These are phyloP conservation scores for Calycina marina DNA, from an alignment of 2,329 filamentous ascomycete species.

Conservation along the genomic window DNA sequence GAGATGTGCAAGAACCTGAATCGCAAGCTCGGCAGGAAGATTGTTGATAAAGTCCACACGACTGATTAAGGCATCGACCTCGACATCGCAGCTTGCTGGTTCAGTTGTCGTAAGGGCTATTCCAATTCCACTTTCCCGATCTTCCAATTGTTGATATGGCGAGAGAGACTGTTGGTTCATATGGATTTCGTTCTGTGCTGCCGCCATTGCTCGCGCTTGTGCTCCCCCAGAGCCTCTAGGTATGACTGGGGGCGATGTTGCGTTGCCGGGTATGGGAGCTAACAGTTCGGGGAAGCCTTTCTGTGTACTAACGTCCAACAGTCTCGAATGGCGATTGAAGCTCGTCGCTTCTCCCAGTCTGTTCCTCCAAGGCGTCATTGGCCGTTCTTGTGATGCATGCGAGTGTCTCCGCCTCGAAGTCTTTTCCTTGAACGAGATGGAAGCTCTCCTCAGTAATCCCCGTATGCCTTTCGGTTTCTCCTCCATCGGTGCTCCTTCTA, in stretches of 20 bases:
- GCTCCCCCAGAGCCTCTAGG: slow-evolving; percentile 44
- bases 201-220: slow-evolving; percentile 42
- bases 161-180: slow-evolving; percentile 28
- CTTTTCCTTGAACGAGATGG: slow-evolving; percentile 17
- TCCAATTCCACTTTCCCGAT: slow-evolving; percentile 50
- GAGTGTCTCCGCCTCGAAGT: slow-evolving; percentile 18
- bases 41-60: slow-evolving; percentile 41
- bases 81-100: slow-evolving; percentile 19
- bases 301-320: slow-evolving; percentile 9
- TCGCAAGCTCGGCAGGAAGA: slow-evolving; percentile 42
- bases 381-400: slow-evolving; percentile 14
- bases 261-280: slow-evolving; percentile 22
- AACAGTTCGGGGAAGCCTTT: slow-evolving; percentile 13
- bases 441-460: slow-evolving; percentile 19
- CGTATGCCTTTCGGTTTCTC: too few relatives aligned
- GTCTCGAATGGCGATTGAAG: slow-evolving; percentile 17
- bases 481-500: slow-evolving; percentile 3
- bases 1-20: slow-evolving; percentile 41
- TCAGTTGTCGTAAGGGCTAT: slow-evolving; percentile 31
- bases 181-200: slow-evolving; percentile 39
- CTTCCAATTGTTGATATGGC: slow-evolving; percentile 26
- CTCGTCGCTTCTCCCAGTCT: slow-evolving; percentile 20
- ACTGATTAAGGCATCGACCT: slow-evolving; percentile 29
- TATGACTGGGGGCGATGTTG: slow-evolving; percentile 43
- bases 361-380: slow-evolving; percentile 16